phyloP scores from a whole-genome alignment of 2,329 filamentous ascomycete species.

The Penicillium sp. region DNA sequence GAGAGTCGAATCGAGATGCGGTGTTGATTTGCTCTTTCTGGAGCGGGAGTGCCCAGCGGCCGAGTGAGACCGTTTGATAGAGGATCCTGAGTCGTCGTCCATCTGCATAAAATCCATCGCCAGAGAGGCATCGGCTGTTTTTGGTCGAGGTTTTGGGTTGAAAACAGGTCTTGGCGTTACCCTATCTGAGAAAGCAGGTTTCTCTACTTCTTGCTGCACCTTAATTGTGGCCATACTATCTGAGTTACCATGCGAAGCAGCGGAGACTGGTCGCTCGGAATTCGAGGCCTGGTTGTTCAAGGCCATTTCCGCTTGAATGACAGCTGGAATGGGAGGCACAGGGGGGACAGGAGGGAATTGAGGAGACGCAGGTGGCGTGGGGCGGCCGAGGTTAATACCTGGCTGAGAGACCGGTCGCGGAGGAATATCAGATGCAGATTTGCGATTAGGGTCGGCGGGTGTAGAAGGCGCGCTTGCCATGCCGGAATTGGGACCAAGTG shows the following conservation, averaged over 20 bases:
- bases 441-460: constrained; percentile 44
- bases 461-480: constrained; percentile 61
- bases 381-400: constrained; percentile 29
- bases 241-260: constrained; percentile 80
- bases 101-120: constrained; percentile 29
- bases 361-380: constrained; percentile 38
- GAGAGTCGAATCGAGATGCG: constrained; percentile 29
- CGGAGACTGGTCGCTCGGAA: constrained; percentile 76
- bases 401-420: constrained; percentile 38
- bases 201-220: constrained; percentile 60
- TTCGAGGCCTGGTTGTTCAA: constrained; percentile 34
- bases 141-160: constrained; percentile 39
- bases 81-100: constrained; percentile 18
- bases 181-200: constrained; percentile 39
- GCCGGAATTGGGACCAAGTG: constrained; percentile 42
- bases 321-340: constrained; percentile 19
- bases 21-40: constrained; percentile 34
- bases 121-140: constrained; percentile 45
- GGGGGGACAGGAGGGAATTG: constrained; percentile 20
- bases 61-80: constrained; percentile 43
- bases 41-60: constrained; percentile 37
- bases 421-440: constrained; percentile 31
- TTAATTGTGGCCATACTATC: constrained; percentile 70
- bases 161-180: constrained; percentile 34
- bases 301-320: constrained; percentile 17